Percentiles rank a stretch among this genome's conserved stretches.
Evolutionary conservation across 768 basidiomycete genomes (phyloP).

Genomic region (Rhodosporidiobolus odoratus): DNA sequence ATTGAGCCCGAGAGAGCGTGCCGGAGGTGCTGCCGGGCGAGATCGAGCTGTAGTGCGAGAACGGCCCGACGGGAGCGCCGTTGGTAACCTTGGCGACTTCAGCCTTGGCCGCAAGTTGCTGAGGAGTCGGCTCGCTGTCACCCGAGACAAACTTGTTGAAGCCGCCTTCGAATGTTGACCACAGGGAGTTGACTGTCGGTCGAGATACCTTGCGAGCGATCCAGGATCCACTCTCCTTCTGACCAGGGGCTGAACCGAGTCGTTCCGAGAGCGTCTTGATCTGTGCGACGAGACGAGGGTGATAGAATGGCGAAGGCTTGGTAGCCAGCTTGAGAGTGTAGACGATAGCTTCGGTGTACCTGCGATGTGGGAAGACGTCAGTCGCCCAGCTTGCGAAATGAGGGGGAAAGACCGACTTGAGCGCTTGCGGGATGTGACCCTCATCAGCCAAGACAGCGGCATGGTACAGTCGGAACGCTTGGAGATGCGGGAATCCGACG

Average conservation of each 20-base stretch:
- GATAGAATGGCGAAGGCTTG: conserved; percentile 60
- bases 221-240: conserved; percentile 78
- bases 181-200: conserved; percentile 84
- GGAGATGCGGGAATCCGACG: conserved; percentile 72
- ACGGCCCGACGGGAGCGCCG: conserved; percentile 58
- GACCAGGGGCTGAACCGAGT: conserved; percentile 48
- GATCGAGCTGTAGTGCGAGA: conserved; percentile 87
- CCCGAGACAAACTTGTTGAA: conserved; percentile 94
- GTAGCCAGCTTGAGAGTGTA: conserved; percentile 53
- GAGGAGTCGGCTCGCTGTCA: conserved; percentile 57
- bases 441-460: conserved; percentile 72
- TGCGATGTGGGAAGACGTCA: conserved; percentile 45
- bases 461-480: conserved; percentile 77
- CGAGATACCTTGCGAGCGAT: conserved; percentile 78
- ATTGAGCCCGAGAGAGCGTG: conserved; percentile 40
- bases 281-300: conserved; percentile 62
- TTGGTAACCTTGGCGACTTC: conserved; percentile 46
- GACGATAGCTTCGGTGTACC: conserved; percentile 85
- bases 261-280: conserved; percentile 73
- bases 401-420: conserved; percentile 53
- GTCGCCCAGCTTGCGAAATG: background rate
- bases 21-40: conserved; percentile 54
- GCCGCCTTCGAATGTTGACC: conserved; percentile 84
- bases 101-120: conserved; percentile 32
- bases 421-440: conserved; percentile 71